A percentile compares a stretch with the other conserved stretches of the same genome.
Conservation (phyloP, 2,329 filamentous ascomycete species). For the Diaporthe sp. region DNA sequence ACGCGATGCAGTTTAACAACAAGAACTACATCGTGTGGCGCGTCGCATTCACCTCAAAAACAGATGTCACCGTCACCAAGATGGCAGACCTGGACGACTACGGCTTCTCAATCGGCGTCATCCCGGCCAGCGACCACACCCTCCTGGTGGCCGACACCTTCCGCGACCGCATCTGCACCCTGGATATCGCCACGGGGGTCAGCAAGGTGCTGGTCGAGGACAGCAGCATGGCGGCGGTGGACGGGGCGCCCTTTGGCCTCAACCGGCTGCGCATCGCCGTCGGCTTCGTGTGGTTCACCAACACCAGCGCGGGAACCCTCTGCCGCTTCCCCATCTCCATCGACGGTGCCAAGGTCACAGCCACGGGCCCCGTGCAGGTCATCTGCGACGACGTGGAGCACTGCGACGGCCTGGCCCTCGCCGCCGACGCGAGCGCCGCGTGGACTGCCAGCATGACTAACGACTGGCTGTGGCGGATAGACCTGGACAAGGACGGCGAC, state of each 20-base stretch:
- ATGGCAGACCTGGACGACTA: constrained; percentile 8
- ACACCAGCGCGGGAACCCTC: constrained; percentile 27
- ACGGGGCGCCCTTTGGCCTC: constrained; percentile 19
- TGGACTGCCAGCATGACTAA: constrained; percentile 24
- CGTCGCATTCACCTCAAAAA: neutral
- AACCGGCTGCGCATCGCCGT: constrained; percentile 23
- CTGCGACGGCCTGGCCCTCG: constrained; percentile 21
- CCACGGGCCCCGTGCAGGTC: constrained; percentile 19
- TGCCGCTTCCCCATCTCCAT: constrained; percentile 24
- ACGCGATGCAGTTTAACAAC: constrained; percentile 12
- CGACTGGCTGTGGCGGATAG: constrained; percentile 15
- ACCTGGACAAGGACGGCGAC: constrained; percentile 18
- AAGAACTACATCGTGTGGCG: constrained; percentile 15
- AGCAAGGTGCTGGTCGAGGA: constrained; percentile 15
- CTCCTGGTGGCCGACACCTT: constrained; percentile 16
- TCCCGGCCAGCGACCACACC: constrained; percentile 22
- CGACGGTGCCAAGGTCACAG: neutral
- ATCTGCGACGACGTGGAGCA: constrained; percentile 20
- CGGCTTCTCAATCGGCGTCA: constrained; percentile 21
- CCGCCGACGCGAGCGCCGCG: constrained; percentile 2
- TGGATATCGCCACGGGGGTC: constrained; percentile 7
- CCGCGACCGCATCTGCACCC: constrained; percentile 7
- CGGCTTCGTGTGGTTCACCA: constrained; percentile 23
- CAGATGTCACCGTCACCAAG: constrained; percentile 9
- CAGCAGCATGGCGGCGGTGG: neutral